These are phyloP conservation scores for Alternaria gansuensis DNA, from an alignment of 2,329 filamentous ascomycete species.

Conservation along the genomic window DNA sequence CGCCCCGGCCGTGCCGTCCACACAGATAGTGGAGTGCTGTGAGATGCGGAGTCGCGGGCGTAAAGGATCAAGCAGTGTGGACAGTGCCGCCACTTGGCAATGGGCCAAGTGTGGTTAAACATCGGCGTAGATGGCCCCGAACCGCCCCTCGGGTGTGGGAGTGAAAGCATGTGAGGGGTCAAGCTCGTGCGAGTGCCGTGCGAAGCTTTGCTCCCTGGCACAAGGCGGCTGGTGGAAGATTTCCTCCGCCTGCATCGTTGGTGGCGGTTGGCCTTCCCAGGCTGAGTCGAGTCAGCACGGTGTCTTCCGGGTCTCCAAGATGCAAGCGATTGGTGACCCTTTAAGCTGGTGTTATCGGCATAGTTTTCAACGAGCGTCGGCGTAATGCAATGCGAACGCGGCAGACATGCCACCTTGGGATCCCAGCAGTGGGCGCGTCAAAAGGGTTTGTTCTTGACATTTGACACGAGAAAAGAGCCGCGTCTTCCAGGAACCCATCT, in stretches of 20 bases:
- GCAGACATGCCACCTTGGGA: slow-evolving; percentile 12
- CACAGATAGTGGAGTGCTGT: slow-evolving; percentile 32
- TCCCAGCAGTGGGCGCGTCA: slow-evolving; percentile 11
- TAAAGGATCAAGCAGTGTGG: slow-evolving; percentile 34
- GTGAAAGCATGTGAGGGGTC: slow-evolving; percentile 29
- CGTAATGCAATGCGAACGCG: slow-evolving; percentile 31
- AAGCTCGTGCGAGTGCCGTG: slow-evolving; percentile 33
- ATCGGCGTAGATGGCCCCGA: slow-evolving; percentile 37
- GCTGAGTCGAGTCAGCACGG: slow-evolving; percentile 12
- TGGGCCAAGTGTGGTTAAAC: slow-evolving; percentile 22
- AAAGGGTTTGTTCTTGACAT: slow-evolving; percentile 19
- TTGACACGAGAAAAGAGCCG: slow-evolving; percentile 19
- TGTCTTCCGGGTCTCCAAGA: slow-evolving; percentile 10
- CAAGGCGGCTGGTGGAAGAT: slow-evolving; percentile 37
- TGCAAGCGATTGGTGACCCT: slow-evolving; percentile 17
- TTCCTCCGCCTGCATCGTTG: slow-evolving; percentile 25
- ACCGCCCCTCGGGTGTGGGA: slow-evolving; percentile 22
- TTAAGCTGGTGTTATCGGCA: slow-evolving; percentile 28
- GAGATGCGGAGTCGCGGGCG: slow-evolving; percentile 24
- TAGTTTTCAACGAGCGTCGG: slow-evolving; percentile 31
- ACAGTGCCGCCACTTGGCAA: slow-evolving; percentile 37
- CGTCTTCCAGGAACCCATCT: slow-evolving; percentile 23
- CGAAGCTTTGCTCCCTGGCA: slow-evolving; percentile 26
- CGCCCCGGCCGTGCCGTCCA: slow-evolving; percentile 26
- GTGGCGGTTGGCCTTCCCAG: slow-evolving; percentile 25